phyloP scores from a whole-genome alignment of 208 protist species.

The Plasmodiophora brassicae region DNA sequence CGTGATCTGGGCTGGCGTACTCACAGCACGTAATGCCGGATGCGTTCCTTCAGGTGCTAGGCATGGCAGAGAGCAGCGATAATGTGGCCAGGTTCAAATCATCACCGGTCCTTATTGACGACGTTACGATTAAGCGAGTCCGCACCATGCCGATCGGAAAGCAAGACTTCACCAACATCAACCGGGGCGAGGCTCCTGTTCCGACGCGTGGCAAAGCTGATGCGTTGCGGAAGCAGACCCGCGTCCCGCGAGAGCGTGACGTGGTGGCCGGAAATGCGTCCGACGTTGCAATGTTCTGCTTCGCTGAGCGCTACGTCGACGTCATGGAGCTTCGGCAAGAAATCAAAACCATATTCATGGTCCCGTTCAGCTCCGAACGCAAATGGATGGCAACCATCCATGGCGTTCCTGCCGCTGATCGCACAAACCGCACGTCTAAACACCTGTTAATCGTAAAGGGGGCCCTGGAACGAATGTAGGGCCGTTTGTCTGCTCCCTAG shows the following conservation, averaged over 20 bases:
- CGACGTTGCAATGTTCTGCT: conserved; percentile 19
- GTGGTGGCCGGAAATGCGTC: not conserved
- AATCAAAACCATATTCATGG: not conserved
- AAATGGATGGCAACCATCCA: conserved; percentile 17
- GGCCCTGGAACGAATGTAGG: not conserved
- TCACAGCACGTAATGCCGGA: too few species aligned
- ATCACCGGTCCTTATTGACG: not conserved
- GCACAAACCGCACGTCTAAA: not conserved
- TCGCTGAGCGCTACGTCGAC: conserved; percentile 18
- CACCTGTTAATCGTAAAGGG: not conserved
- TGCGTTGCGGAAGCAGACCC: not conserved
- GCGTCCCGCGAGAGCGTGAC: not conserved
- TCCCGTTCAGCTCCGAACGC: not conserved
- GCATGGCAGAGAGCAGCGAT: too few species aligned
- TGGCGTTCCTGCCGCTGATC: not conserved
- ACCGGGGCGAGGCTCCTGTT: not conserved
- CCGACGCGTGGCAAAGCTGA: not conserved
- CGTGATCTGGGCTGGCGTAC: too few species aligned
- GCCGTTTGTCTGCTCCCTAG: not conserved
- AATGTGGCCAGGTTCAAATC: not conserved
- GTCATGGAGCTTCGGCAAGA: not conserved
- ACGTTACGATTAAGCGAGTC: not conserved
- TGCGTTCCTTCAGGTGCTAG: too few species aligned
- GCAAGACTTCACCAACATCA: not conserved
- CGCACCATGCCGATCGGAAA: conserved; percentile 1